A percentile compares a stretch with the other conserved stretches of the same genome.
Conservation (phyloP, 768 basidiomycete species). For the Lactarius akahatsu region DNA sequence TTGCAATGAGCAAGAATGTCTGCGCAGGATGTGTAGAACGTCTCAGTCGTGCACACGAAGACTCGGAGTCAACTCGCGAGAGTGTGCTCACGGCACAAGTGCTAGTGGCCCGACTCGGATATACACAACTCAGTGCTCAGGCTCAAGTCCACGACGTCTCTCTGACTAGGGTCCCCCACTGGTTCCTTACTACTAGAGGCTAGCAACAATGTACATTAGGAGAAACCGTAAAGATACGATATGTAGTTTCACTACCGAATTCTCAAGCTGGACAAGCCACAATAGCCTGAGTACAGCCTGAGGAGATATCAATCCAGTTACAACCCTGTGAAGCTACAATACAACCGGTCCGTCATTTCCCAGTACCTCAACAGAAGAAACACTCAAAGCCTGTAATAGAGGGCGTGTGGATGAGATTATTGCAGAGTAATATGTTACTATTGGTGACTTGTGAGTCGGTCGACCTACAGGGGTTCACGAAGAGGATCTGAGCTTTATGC, state of each 20-base stretch:
- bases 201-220: too few species aligned
- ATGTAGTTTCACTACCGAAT: too few species aligned
- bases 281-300: background rate
- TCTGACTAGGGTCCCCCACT: too few species aligned
- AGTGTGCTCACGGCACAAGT: background rate
- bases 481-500: background rate
- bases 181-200: too few species aligned
- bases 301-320: background rate
- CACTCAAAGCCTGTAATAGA: background rate
- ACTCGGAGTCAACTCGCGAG: too few species aligned
- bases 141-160: too few species aligned
- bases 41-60: conserved; percentile 34
- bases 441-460: background rate
- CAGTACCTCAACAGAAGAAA: background rate
- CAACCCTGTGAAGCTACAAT: background rate
- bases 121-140: too few species aligned
- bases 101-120: background rate
- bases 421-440: background rate
- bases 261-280: background rate
- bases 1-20: conserved; percentile 61
- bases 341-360: background rate
- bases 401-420: background rate
- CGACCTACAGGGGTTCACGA: background rate
- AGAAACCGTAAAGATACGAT: too few species aligned
- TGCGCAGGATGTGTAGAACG: conserved; percentile 64